Base-by-base conservation (phyloP, 495 filamentous ascomycete genomes). In the Penicillium tannophilum region DNA sequence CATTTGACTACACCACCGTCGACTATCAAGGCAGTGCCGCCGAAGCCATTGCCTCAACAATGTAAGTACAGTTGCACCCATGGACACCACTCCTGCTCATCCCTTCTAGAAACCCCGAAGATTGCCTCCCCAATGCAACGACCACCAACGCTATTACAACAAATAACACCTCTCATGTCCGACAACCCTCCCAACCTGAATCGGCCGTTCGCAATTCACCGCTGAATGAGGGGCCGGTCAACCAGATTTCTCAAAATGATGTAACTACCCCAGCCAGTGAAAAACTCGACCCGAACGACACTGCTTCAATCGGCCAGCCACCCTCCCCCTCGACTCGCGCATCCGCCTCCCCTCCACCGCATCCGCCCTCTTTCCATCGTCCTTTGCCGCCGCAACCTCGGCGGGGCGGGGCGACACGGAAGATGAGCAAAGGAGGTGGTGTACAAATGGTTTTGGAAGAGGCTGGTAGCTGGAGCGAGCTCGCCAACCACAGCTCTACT, bases 381-480 rank as follows among this genome's bases (percentile, higher is more conserved):
- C 75, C 72, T 0, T 55, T 74, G 20, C 75, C 71, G 43, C 68
- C 64, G 20, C 30, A 61, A 17, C 52, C 67, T 16, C 72, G 66
- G 5, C 70, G 63, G 3, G 68, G 67, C 20, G 74, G 73, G 33
- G 72, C 76, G 19, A 74, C 73, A 6, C 74, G 79, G 4, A 90
- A 90, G 51, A 84, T 85, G 39, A 90, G 87, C 44, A 88, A 89
- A 58, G 84, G 89, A 11, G 93, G 94, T 54, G 94, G 94, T 8
- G 82, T 97, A 56, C 92, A 96, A 65, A 89, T 97, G 63, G 92
- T 93, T 4, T 82, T 97, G 11, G 91, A 94, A 66, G 92, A 91
- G 67, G 83, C 84, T 6, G 91, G 93, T 42, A 91, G 87, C 63
- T 97, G 93, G 94, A 90, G 86, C 44, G 89, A 96, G 53, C 80